Evolutionary conservation across 2,329 filamentous ascomycete genomes (phyloP), one percentile per base, ranked within the genome.

Genomic region (Paraphaeosphaeria sporulosa): DNA sequence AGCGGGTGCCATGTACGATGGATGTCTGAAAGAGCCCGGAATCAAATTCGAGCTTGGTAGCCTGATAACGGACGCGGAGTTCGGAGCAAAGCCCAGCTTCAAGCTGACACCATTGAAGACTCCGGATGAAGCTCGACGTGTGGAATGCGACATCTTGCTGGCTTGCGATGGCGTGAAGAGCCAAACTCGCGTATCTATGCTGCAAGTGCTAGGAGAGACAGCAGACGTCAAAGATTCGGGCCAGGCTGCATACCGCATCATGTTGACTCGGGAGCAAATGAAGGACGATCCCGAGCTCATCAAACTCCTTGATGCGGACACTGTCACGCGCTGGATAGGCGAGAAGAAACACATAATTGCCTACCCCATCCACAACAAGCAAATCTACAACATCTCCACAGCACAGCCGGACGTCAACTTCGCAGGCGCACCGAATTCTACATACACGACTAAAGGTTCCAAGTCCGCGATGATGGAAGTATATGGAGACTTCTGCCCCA

Each of bases 231-330:
- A 87, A 60, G 89, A 92, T 64, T 92, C 90, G 0, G 87, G 89
- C 4, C 89, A 93, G 78, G 91, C 91, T 0, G 90, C 90, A 2
- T 94, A 94, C 80, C 86, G 91, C 13, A 91, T 94, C 76, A 90
- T 94, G 86, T 83, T 94, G 19, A 86, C 84, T 1, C 86, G 90
- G 13, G 83, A 86, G 32, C 83, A 89, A 60, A 90, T 94, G 86
- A 77, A 83, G 58, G 67, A 85, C 23, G 90, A 93, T 66, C 84
- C 89, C 0, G 89, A 91, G 64, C 81, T 93, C 50, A 80, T 89
- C 55, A 83, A 79, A n/a, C 83, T 93, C 10, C 82, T 94, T 23
- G 86, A 91, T 66, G 82, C 84, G 46, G 86, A 92, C 69, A 82
- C 84, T 51, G 90, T 90, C 2, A 89, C 88, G 42, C 85, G 91